phyloP scores from a whole-genome alignment of 495 filamentous ascomycete species.

The Cudoniella acicularis region DNA sequence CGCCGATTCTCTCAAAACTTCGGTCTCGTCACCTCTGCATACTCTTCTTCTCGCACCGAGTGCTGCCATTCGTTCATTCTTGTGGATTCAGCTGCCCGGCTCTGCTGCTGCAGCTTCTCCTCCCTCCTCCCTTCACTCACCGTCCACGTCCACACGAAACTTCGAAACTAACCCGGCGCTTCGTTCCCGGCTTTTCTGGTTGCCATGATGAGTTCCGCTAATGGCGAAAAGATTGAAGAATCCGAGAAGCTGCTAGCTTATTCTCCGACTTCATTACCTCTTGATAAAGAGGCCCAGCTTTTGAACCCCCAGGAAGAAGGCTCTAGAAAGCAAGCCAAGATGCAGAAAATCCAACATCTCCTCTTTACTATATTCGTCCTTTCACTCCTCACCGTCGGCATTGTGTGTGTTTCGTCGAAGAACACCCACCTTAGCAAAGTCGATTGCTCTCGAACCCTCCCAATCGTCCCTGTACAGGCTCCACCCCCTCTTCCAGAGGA shows the following conservation, averaged over 20 bases:
- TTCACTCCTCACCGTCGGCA: conserved; percentile 9
- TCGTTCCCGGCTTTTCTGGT: not conserved
- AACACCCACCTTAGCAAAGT: not conserved
- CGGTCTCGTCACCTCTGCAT: not conserved
- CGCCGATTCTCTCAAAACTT: not conserved
- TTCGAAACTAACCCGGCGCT: not conserved
- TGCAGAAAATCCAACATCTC: conserved; percentile 11
- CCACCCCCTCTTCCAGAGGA: conserved; percentile 1
- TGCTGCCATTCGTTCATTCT: not conserved
- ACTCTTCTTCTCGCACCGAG: not conserved
- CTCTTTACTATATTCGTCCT: conserved; percentile 14
- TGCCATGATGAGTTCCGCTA: not conserved
- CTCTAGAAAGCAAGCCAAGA: conserved; percentile 10
- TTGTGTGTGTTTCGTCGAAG: conserved; percentile 5
- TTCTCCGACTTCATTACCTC: not conserved
- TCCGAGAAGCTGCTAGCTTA: conserved; percentile 6
- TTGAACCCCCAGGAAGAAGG: not conserved
- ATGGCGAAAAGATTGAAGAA: conserved; percentile 6
- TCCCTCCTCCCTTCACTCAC: not conserved
- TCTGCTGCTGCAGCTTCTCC: not conserved
- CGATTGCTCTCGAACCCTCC: not conserved
- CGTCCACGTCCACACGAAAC: not conserved
- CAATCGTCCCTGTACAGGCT: not conserved
- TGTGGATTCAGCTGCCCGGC: not conserved
- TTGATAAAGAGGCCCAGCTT: not conserved